Conservation (phyloP, 139 green algal genomes). For the Chlorella ohadii region DNA sequence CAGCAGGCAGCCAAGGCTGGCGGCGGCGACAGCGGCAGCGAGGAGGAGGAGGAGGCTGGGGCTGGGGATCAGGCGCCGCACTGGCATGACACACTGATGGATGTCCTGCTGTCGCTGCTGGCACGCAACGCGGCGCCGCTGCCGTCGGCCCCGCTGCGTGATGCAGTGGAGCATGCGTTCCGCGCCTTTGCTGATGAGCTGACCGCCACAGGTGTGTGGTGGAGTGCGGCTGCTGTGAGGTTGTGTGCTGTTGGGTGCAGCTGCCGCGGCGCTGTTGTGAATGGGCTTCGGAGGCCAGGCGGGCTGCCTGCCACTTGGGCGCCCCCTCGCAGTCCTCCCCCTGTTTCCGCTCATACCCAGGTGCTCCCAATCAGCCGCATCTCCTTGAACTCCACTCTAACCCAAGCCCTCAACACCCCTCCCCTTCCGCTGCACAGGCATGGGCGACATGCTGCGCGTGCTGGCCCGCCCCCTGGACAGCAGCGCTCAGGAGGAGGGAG, state of each 20-base stretch:
- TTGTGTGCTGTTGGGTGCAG: too few relatives aligned
- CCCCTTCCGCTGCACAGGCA: slow-evolving; percentile 22
- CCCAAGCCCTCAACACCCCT: too few relatives aligned
- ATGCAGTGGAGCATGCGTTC: slow-evolving; percentile 77
- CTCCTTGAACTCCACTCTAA: background rate
- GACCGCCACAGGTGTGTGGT: slow-evolving; percentile 42
- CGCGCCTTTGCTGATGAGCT: slow-evolving; percentile 46
- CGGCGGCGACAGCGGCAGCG: slow-evolving; percentile 13
- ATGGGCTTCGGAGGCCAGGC: too few relatives aligned
- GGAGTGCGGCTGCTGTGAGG: background rate
- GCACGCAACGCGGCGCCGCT: slow-evolving; percentile 49
- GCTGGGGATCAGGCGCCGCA: slow-evolving; percentile 24
- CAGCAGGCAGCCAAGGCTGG: background rate
- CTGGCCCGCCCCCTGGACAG: slow-evolving; percentile 43
- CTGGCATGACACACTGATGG: slow-evolving; percentile 84
- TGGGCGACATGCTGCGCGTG: slow-evolving; percentile 73
- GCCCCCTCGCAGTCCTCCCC: too few relatives aligned
- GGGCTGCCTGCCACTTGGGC: too few relatives aligned
- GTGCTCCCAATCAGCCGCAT: too few relatives aligned
- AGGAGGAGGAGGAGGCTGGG: slow-evolving; percentile 10
- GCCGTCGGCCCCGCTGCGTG: slow-evolving; percentile 69
- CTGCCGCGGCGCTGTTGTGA: too few relatives aligned
- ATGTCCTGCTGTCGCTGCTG: slow-evolving; percentile 80
- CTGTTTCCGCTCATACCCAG: too few relatives aligned
- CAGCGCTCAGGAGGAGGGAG: slow-evolving; percentile 42